Conservation (phyloP, 108 stramenopile genomes). For the Epipyxis sp. region DNA sequence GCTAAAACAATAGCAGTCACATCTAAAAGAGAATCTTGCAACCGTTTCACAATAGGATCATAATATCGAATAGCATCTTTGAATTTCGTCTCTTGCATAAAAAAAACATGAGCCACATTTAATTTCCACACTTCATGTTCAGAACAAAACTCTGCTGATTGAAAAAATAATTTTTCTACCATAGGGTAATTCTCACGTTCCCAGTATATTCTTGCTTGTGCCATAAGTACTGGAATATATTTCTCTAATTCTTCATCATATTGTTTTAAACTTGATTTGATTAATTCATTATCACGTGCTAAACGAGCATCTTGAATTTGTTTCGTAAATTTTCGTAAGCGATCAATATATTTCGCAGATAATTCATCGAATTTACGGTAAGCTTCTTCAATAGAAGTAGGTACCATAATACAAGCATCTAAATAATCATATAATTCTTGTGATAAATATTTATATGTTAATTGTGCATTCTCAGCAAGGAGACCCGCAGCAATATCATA, state of each 20-base stretch:
- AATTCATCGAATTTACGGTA: slow-evolving; percentile 62
- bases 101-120: slow-evolving; percentile 77
- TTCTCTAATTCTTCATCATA: slow-evolving; percentile 67
- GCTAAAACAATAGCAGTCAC: slow-evolving; percentile 77
- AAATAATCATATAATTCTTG: slow-evolving; percentile 71
- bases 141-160: slow-evolving; percentile 71
- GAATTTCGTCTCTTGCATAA: slow-evolving; percentile 70
- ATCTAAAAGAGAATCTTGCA: slow-evolving; percentile 54
- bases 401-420: slow-evolving; percentile 68
- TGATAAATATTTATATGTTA: slow-evolving; percentile 66
- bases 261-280: slow-evolving; percentile 46
- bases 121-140: slow-evolving; percentile 70
- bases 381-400: slow-evolving; percentile 69
- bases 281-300: slow-evolving; percentile 49
- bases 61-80: slow-evolving; percentile 76
- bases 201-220: slow-evolving; percentile 76
- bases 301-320: slow-evolving; percentile 62
- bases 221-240: slow-evolving; percentile 74
- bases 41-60: slow-evolving; percentile 63
- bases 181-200: slow-evolving; percentile 71
- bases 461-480: slow-evolving; percentile 36
- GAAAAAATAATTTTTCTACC: slow-evolving; percentile 70
- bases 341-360: slow-evolving; percentile 61
- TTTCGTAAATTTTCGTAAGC: slow-evolving; percentile 65
- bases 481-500: slow-evolving; percentile 54